Evolutionary conservation across 352 stramenopile species (phyloP).

Genomic region (Aphanomyces invadans): DNA sequence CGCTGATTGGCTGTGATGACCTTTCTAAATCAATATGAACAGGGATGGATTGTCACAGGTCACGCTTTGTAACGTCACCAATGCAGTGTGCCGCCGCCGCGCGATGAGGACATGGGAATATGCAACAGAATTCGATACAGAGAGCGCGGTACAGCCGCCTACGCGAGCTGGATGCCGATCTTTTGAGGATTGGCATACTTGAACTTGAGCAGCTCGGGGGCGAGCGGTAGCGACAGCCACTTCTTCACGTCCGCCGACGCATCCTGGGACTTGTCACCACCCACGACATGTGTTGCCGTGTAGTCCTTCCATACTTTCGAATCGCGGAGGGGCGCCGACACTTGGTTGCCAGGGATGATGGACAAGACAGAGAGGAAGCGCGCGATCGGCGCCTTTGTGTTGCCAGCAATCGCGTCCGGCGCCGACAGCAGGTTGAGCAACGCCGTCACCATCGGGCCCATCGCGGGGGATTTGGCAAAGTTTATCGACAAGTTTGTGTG

Average conservation of each 20-base stretch:
- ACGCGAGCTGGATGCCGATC: conserved; percentile 34
- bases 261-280: conserved; percentile 57
- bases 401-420: conserved; percentile 60
- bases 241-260: conserved; percentile 72
- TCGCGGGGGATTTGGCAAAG: conserved; percentile 74
- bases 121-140: not conserved
- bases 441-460: conserved; percentile 63
- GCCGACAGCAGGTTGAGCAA: conserved; percentile 78
- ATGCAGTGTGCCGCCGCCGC: too few relatives aligned
- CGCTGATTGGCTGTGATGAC: not conserved
- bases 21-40: not conserved
- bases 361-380: conserved; percentile 75
- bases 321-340: conserved; percentile 15
- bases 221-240: conserved; percentile 60
- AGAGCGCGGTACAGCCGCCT: not conserved
- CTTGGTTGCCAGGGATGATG: conserved; percentile 61
- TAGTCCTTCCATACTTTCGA: conserved; percentile 23
- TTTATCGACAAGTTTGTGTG: conserved; percentile 79
- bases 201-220: conserved; percentile 64
- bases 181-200: conserved; percentile 81
- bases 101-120: not conserved
- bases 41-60: not conserved
- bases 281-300: not conserved
- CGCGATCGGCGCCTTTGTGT: conserved; percentile 73
- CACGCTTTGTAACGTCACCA: too few relatives aligned